These are phyloP conservation scores for Linnemannia exigua DNA, from an alignment of 192 early-diverging fungal species.

Conservation along the genomic window DNA sequence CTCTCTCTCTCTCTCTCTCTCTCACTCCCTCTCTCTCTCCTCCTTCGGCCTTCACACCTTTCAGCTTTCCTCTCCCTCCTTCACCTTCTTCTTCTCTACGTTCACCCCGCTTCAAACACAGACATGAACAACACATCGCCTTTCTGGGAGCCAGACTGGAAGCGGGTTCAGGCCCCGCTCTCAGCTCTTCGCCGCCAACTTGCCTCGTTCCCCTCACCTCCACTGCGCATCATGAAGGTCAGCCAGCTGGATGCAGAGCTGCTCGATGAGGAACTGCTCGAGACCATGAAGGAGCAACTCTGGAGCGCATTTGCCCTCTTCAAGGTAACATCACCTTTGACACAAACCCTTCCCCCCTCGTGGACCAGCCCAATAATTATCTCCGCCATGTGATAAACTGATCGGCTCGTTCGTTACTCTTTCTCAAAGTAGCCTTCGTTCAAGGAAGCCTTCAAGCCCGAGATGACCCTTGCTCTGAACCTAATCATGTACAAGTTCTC, in stretches of 20 bases:
- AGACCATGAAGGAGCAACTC: constrained; percentile 84
- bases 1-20: not conserved
- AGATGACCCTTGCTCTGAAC: constrained; percentile 77
- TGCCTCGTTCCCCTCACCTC: constrained; percentile 63
- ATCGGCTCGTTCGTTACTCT: constrained; percentile 4
- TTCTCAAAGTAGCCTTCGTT: constrained; percentile 59
- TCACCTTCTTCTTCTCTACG: not conserved
- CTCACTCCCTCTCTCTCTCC: not conserved
- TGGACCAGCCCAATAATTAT: constrained; percentile 17
- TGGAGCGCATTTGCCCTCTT: constrained; percentile 77
- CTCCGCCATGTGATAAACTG: not conserved
- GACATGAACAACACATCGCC: constrained; percentile 33
- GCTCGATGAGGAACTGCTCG: constrained; percentile 83
- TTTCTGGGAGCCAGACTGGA: constrained; percentile 68
- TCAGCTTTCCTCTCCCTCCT: not conserved
- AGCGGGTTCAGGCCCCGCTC: constrained; percentile 63
- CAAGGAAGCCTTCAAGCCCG: constrained; percentile 77
- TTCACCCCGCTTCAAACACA: not conserved
- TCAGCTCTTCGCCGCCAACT: constrained; percentile 63
- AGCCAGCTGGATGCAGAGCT: constrained; percentile 89
- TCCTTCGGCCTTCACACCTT: not conserved
- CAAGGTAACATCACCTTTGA: constrained; percentile 61
- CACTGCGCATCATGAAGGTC: constrained; percentile 78
- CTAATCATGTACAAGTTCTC: constrained; percentile 82
- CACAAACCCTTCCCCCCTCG: not conserved